Conservation (phyloP, 2,329 filamentous ascomycete genomes). For the Colletotrichum incanum region DNA sequence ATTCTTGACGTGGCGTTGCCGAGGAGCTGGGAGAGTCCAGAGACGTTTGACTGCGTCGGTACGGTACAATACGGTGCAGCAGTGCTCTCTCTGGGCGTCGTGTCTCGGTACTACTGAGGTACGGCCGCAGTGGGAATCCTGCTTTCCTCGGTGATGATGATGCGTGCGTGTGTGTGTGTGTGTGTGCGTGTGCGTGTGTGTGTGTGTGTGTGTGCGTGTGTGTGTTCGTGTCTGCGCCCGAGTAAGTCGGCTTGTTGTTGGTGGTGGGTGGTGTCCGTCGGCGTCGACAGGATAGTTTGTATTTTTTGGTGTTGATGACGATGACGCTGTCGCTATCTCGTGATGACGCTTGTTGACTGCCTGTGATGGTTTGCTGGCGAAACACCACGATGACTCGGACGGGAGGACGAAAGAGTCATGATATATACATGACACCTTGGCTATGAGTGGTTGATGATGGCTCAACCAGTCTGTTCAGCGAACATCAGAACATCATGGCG, state of each 20-base stretch:
- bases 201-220: not conserved
- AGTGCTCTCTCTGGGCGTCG: not conserved
- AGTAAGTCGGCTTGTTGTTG: not conserved
- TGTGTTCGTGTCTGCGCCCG: not conserved
- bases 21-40: constrained; percentile 20
- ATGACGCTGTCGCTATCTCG: constrained; percentile 16
- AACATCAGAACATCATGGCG: constrained; percentile 32
- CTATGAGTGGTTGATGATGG: not conserved
- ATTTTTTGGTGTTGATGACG: constrained; percentile 3
- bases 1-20: constrained; percentile 40
- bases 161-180: not conserved
- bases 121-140: constrained; percentile 27
- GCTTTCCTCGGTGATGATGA: constrained; percentile 30
- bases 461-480: not conserved
- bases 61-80: not conserved
- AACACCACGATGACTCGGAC: constrained; percentile 38
- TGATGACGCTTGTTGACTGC: constrained; percentile 25
- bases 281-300: not conserved
- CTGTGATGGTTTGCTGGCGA: constrained; percentile 17
- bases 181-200: not conserved
- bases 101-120: constrained; percentile 7
- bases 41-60: not conserved
- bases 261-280: constrained; percentile 16
- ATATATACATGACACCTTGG: constrained; percentile 18
- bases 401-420: constrained; percentile 36